Conservation (phyloP, 352 stramenopile genomes). For the Pythium periplocum region DNA sequence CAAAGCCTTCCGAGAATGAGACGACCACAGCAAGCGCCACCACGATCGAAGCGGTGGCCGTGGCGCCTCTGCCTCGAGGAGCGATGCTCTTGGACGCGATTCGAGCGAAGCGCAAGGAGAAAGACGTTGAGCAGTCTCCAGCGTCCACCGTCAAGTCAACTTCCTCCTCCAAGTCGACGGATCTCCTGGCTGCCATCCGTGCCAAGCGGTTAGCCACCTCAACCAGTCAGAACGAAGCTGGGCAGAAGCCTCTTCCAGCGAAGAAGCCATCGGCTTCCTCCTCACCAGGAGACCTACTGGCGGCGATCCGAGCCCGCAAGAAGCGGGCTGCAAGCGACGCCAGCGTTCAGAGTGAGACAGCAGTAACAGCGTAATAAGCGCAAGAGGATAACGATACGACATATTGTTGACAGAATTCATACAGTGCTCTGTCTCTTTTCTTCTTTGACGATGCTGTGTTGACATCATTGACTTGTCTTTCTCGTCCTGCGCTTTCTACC, state of each 20-base stretch:
- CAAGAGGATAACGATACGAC: not conserved
- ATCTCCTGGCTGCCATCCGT: conserved; percentile 20
- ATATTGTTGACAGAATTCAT: not conserved
- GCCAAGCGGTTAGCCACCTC: conserved; percentile 16
- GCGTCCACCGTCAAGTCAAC: not conserved
- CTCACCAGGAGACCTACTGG: too few relatives aligned
- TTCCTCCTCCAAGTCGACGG: conserved; percentile 2
- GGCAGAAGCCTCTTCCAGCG: too few relatives aligned
- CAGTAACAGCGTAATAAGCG: too few relatives aligned
- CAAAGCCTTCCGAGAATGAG: too few relatives aligned
- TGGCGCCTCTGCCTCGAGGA: conserved; percentile 3
- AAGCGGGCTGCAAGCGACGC: too few relatives aligned
- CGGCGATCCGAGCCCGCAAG: too few relatives aligned
- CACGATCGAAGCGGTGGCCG: not conserved
- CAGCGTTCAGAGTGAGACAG: too few relatives aligned
- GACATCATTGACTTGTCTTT: not conserved
- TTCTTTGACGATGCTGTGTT: too few relatives aligned
- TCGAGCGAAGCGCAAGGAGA: conserved; percentile 10
- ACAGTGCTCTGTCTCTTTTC: not conserved
- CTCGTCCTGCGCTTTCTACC: not conserved
- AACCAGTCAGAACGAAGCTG: not conserved
- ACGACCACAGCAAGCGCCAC: not conserved
- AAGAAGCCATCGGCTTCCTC: too few relatives aligned
- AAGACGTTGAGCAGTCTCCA: not conserved
- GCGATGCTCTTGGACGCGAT: conserved; percentile 18